A percentile compares a stretch with the other conserved stretches of the same genome.
phyloP scores from a whole-genome alignment of 1,284 basidiomycete genomes.

The Waitea zeae region DNA sequence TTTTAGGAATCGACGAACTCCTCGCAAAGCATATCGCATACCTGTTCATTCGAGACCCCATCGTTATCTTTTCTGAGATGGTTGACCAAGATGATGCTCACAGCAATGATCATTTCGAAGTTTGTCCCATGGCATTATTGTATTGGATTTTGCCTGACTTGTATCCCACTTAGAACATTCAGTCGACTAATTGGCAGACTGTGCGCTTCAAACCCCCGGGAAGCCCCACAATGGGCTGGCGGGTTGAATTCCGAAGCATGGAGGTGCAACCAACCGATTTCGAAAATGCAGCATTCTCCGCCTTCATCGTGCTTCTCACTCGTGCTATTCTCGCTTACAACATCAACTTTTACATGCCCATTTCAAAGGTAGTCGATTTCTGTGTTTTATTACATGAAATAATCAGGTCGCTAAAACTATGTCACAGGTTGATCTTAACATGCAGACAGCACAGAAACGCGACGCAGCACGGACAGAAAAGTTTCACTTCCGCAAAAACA shows the following conservation, averaged over 20 bases:
- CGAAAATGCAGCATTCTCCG: slow-evolving; percentile 93
- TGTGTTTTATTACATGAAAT: neutral
- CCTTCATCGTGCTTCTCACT: slow-evolving; percentile 89
- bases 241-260: slow-evolving; percentile 98
- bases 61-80: slow-evolving; percentile 91
- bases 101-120: slow-evolving; percentile 95
- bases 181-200: slow-evolving; percentile 99
- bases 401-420: slow-evolving; percentile 1
- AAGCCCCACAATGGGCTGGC: slow-evolving; percentile 88
- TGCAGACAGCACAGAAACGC: slow-evolving; percentile 77
- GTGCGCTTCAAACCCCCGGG: slow-evolving; percentile 96
- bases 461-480: slow-evolving; percentile 59
- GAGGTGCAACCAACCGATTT: slow-evolving; percentile 98
- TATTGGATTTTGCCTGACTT: slow-evolving; percentile 2
- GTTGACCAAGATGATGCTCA: slow-evolving; percentile 80
- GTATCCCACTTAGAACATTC: slow-evolving; percentile 56
- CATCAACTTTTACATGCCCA: slow-evolving; percentile 92
- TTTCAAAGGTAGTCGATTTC: slow-evolving; percentile 60
- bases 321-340: slow-evolving; percentile 85
- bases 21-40: slow-evolving; percentile 89
- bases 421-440: slow-evolving; percentile 87
- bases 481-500: slow-evolving; percentile 85
- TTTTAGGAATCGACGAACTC: slow-evolving; percentile 68
- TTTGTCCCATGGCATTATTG: slow-evolving; percentile 12
- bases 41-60: slow-evolving; percentile 93